Percentiles rank a stretch among this genome's conserved stretches.
These are phyloP conservation scores for Podospora appendiculata DNA, from an alignment of 495 filamentous ascomycete species.

Conservation along the genomic window DNA sequence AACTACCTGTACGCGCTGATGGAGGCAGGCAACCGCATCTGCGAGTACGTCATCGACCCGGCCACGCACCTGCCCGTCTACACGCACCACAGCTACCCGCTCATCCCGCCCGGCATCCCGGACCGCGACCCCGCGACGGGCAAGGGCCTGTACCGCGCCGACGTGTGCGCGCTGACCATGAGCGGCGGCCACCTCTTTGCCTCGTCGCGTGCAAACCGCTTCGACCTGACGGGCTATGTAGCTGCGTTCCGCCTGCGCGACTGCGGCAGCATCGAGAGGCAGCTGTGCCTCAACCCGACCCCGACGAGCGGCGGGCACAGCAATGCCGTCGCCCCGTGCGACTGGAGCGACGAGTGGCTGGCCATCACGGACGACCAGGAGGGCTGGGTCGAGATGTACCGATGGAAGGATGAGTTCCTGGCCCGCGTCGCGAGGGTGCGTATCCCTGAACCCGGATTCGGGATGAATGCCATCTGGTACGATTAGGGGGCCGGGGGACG, in stretches of 20 bases:
- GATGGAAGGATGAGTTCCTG: constrained; percentile 72
- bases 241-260: constrained; percentile 66
- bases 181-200: constrained; percentile 69
- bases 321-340: constrained; percentile 71
- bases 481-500: constrained; percentile 43
- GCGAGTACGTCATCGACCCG: constrained; percentile 72
- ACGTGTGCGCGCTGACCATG: constrained; percentile 62
- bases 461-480: constrained; percentile 90
- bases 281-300: constrained; percentile 73
- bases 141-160: constrained; percentile 60
- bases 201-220: constrained; percentile 68
- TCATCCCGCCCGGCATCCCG: constrained; percentile 62
- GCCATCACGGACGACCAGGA: constrained; percentile 79
- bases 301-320: constrained; percentile 80
- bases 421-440: constrained; percentile 64
- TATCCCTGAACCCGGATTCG: constrained; percentile 71
- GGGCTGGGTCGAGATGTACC: constrained; percentile 78
- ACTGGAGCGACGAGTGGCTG: constrained; percentile 78
- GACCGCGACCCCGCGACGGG: constrained; percentile 31
- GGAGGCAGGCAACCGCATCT: constrained; percentile 76
- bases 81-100: constrained; percentile 65
- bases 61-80: constrained; percentile 72
- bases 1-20: constrained; percentile 77
- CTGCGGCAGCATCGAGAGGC: constrained; percentile 62
- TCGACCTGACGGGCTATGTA: constrained; percentile 71